phyloP scores from a whole-genome alignment of 352 stramenopile genomes.

The Albugo laibachii region DNA sequence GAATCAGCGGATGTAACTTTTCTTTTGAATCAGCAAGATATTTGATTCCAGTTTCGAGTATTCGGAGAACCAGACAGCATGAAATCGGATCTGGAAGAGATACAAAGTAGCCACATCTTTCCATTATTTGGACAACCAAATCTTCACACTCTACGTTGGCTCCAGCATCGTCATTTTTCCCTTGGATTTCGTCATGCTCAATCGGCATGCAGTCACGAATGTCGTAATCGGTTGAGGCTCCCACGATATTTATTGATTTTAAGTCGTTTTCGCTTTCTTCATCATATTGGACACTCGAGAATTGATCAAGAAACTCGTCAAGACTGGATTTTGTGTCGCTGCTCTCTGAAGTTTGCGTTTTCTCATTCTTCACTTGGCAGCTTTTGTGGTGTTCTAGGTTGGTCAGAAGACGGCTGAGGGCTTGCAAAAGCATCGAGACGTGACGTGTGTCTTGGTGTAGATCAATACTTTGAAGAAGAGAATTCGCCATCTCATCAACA shows the following conservation, averaged over 20 bases:
- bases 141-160: slow-evolving; percentile 13
- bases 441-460: slow-evolving; percentile 44
- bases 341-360: background rate
- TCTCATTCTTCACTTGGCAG: background rate
- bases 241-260: background rate
- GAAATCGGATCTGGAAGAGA: slow-evolving; percentile 39
- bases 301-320: background rate
- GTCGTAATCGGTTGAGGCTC: slow-evolving; percentile 13
- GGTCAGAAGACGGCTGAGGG: slow-evolving; percentile 1
- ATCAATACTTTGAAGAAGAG: slow-evolving; percentile 53
- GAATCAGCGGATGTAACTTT: slow-evolving; percentile 50
- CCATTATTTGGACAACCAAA: slow-evolving; percentile 49
- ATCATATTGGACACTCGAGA: background rate
- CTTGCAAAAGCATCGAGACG: slow-evolving; percentile 24
- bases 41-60: slow-evolving; percentile 39
- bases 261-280: background rate
- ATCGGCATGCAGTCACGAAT: background rate
- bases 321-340: background rate
- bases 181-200: background rate
- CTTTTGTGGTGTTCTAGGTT: background rate
- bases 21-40: slow-evolving; percentile 22
- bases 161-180: background rate
- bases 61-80: slow-evolving; percentile 48
- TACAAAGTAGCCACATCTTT: slow-evolving; percentile 58
- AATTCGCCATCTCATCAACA: slow-evolving; percentile 48